phyloP scores from a whole-genome alignment of 2,329 filamentous ascomycete genomes.

The Colletotrichum tabaci region DNA sequence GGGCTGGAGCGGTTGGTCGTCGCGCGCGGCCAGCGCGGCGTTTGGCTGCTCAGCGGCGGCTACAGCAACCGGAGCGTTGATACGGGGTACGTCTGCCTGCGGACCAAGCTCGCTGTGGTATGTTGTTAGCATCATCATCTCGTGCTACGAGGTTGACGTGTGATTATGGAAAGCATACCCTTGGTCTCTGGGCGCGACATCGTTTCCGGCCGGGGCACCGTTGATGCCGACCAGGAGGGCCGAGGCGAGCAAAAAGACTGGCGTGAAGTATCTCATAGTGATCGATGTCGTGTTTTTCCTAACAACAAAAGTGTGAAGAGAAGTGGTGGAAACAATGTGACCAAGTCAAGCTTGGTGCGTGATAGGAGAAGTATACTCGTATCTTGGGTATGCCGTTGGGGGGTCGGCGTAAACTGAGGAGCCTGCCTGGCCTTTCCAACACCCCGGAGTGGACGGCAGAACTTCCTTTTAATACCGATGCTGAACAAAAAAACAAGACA shows the following conservation, averaged over 20 bases:
- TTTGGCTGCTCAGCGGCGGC: conserved; percentile 31
- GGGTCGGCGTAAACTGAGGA: conserved; percentile 31
- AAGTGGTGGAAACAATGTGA: background rate
- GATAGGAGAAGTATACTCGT: conserved; percentile 9
- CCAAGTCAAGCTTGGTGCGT: conserved; percentile 29
- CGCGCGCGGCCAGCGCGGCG: conserved; percentile 14
- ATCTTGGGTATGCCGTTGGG: conserved; percentile 21
- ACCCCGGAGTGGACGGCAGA: background rate
- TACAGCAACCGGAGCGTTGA: conserved; percentile 4
- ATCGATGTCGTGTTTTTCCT: background rate
- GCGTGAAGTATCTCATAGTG: conserved; percentile 32
- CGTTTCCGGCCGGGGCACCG: conserved; percentile 32
- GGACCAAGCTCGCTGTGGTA: conserved; percentile 6
- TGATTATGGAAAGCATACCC: background rate
- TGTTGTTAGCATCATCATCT: conserved; percentile 5
- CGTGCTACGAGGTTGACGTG: background rate
- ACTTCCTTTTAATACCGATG: conserved; percentile 33
- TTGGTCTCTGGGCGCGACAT: conserved; percentile 1
- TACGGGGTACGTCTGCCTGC: conserved; percentile 16
- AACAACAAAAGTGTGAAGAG: background rate
- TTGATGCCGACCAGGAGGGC: conserved; percentile 38
- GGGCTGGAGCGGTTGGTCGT: background rate
- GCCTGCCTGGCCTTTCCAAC: background rate
- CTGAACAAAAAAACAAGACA: background rate
- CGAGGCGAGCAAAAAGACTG: conserved; percentile 34